Evolutionary conservation across 768 basidiomycete genomes (phyloP).

Genomic region (Leucocoprinus birnbaumii): DNA sequence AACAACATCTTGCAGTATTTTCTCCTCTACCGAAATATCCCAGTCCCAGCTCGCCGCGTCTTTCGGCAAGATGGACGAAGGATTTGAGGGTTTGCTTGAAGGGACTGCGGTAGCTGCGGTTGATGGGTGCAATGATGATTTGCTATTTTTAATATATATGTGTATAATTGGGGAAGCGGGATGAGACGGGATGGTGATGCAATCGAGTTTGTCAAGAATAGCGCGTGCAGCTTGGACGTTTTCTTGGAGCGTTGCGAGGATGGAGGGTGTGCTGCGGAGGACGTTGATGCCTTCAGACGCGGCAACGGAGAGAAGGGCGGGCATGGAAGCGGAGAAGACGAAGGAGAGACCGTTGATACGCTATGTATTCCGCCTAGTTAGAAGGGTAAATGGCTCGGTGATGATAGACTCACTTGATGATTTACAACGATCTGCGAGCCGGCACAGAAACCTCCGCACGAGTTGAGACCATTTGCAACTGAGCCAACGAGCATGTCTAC

Average conservation of each 20-base stretch:
- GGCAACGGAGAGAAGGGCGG: constrained; percentile 83
- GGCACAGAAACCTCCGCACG: constrained; percentile 93
- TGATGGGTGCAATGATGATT: constrained; percentile 21
- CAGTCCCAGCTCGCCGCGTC: constrained; percentile 48
- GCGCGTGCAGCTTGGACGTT: constrained; percentile 78
- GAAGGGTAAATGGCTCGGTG: neutral
- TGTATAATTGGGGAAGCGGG: constrained; percentile 87
- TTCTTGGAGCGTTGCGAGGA: constrained; percentile 75
- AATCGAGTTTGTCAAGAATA: constrained; percentile 77
- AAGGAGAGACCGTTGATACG: constrained; percentile 95
- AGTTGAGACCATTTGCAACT: constrained; percentile 76
- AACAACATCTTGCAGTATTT: constrained; percentile 85
- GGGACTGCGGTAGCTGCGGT: constrained; percentile 19
- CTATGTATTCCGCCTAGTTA: constrained; percentile 28
- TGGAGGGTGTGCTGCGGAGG: constrained; percentile 69
- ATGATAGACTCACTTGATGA: constrained; percentile 64
- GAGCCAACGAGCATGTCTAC: constrained; percentile 97
- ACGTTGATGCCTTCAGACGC: constrained; percentile 85
- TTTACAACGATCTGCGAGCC: constrained; percentile 80
- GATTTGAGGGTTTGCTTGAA: constrained; percentile 8
- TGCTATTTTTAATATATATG: constrained; percentile 53
- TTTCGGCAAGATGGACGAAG: constrained; percentile 19
- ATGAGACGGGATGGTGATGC: constrained; percentile 83
- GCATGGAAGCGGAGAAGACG: constrained; percentile 95
- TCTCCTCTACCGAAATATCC: constrained; percentile 71